phyloP scores from a whole-genome alignment of 2,329 filamentous ascomycete genomes.

The Colletotrichum cordylinicola region DNA sequence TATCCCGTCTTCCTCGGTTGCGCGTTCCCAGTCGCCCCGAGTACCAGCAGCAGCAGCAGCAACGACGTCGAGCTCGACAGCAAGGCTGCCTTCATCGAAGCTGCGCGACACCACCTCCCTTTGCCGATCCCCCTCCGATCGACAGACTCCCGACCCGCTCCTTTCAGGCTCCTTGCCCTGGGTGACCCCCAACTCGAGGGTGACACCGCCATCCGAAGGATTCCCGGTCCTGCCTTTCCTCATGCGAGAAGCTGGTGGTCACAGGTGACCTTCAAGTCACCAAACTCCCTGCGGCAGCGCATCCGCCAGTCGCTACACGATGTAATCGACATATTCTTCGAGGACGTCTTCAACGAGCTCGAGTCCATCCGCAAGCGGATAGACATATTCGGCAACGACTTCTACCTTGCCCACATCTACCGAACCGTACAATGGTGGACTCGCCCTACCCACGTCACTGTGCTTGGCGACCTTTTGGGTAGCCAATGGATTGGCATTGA shows the following conservation, averaged over 20 bases:
- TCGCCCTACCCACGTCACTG: constrained; percentile 82
- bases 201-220: constrained; percentile 78
- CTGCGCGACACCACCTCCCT: constrained; percentile 35
- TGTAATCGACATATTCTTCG: constrained; percentile 63
- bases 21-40: constrained; percentile 70
- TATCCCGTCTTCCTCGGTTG: constrained; percentile 85
- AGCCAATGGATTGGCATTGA: constrained; percentile 92
- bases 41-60: neutral
- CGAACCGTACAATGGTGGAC: constrained; percentile 84
- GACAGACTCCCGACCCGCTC: constrained; percentile 53
- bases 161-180: constrained; percentile 86
- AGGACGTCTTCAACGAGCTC: constrained; percentile 73
- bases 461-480: constrained; percentile 89
- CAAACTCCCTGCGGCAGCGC: constrained; percentile 56
- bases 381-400: constrained; percentile 93
- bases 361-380: constrained; percentile 77
- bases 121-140: constrained; percentile 25
- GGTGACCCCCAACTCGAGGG: constrained; percentile 95
- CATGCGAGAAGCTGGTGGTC: constrained; percentile 53
- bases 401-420: constrained; percentile 93
- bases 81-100: constrained; percentile 41
- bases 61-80: constrained; percentile 16
- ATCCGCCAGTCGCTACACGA: constrained; percentile 62
- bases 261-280: constrained; percentile 53
- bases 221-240: constrained; percentile 58